Evolutionary conservation across 2,329 filamentous ascomycete genomes (phyloP).

Genomic region (Chaetomium strumarium): DNA sequence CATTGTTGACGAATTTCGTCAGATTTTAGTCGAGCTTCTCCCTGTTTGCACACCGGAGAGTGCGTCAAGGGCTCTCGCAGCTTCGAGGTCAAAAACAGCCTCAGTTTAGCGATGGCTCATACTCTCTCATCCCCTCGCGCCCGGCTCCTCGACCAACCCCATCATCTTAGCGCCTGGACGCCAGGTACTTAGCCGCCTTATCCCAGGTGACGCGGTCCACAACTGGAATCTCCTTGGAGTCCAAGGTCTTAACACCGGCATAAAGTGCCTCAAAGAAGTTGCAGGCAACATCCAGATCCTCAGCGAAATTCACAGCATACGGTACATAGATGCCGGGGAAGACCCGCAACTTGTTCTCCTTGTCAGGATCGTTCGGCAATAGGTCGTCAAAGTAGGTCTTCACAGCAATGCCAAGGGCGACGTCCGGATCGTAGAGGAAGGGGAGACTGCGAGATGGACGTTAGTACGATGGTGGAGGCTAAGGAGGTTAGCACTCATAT

Average conservation of each 20-base stretch:
- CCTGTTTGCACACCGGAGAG: no score
- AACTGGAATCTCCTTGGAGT: conserved; percentile 40
- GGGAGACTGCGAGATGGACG: conserved; percentile 19
- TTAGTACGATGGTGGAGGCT: conserved; percentile 13
- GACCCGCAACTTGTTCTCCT: conserved; percentile 37
- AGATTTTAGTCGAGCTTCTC: no score
- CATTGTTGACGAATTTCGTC: no score
- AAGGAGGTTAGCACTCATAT: conserved; percentile 1
- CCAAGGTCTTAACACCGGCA: conserved; percentile 50
- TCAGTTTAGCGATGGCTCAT: no score
- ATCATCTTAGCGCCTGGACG: conserved; percentile 29
- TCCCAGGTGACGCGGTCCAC: conserved; percentile 49
- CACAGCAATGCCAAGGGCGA: conserved; percentile 70
- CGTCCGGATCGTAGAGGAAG: conserved; percentile 51
- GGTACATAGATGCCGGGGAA: conserved; percentile 54
- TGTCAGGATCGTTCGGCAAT: conserved; percentile 49
- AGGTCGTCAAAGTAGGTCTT: conserved; percentile 63
- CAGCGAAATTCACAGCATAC: conserved; percentile 50
- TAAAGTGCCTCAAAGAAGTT: conserved; percentile 54
- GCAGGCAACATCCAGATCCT: conserved; percentile 53
- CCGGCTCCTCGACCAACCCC: background rate
- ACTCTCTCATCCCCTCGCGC: no score
- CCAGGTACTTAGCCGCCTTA: conserved; percentile 49
- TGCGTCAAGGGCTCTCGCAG: no score
- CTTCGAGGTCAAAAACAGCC: no score